Evolutionary conservation across 768 basidiomycete genomes (phyloP).

Genomic region (Boletus edulis): DNA sequence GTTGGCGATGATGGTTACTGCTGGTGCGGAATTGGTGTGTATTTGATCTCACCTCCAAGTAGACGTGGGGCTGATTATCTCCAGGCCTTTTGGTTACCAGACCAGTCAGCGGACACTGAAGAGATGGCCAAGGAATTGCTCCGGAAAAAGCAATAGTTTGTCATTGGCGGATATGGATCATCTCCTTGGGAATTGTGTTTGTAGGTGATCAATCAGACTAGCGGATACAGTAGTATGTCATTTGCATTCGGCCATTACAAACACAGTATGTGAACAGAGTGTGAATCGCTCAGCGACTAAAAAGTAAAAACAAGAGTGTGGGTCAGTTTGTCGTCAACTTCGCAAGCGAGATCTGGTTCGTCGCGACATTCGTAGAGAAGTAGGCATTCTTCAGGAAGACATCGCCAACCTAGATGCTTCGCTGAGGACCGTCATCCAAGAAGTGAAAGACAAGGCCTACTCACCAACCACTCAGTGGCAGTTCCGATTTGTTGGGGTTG

Average conservation of each 20-base stretch:
- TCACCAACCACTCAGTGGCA: conserved; percentile 64
- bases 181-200: background rate
- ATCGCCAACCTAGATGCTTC: conserved; percentile 49
- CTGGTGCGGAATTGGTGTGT: conserved; percentile 79
- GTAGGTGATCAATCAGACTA: background rate
- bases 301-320: background rate
- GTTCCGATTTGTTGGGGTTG: conserved; percentile 58
- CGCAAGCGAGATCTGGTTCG: conserved; percentile 61
- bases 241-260: conserved; percentile 1
- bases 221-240: background rate
- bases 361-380: conserved; percentile 59
- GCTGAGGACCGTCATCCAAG: background rate
- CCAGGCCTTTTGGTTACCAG: conserved; percentile 67
- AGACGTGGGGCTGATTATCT: conserved; percentile 15
- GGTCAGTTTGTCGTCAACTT: conserved; percentile 39
- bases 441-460: conserved; percentile 20
- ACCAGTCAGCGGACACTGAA: conserved; percentile 63
- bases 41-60: conserved; percentile 1
- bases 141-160: conserved; percentile 43
- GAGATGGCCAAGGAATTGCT: conserved; percentile 69
- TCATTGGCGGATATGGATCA: background rate
- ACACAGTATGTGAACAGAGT: background rate
- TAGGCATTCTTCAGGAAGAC: conserved; percentile 79
- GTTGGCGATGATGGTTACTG: conserved; percentile 82
- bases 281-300: conserved; percentile 8